phyloP scores from a whole-genome alignment of 192 early-diverging fungal genomes.

The Allomyces arbusculus region DNA sequence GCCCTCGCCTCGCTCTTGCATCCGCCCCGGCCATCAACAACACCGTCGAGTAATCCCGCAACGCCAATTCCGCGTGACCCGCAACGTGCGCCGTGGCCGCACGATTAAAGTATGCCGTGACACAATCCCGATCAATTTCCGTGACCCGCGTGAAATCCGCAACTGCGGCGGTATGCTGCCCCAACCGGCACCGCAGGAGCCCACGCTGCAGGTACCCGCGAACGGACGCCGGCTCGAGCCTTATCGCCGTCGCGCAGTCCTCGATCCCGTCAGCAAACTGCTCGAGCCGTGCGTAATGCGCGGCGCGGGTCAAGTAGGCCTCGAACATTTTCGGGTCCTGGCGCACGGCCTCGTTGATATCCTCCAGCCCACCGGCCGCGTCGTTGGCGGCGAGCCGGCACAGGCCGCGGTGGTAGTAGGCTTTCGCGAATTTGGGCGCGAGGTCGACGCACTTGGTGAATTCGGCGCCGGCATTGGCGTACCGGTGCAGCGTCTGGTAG shows the following conservation, averaged over 20 bases:
- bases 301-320: constrained; percentile 23
- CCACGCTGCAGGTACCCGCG: not conserved
- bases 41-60: not conserved
- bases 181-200: not conserved
- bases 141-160: not conserved
- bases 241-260: constrained; percentile 25
- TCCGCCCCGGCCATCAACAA: not conserved
- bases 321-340: constrained; percentile 22
- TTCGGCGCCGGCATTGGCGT: constrained; percentile 15
- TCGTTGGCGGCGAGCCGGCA: constrained; percentile 21
- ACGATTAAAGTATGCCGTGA: not conserved
- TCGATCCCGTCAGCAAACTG: constrained; percentile 15
- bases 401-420: constrained; percentile 29
- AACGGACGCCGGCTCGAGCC: constrained; percentile 20
- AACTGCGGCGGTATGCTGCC: not conserved
- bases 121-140: not conserved
- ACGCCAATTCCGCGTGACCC: not conserved
- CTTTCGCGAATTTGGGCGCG: constrained; percentile 21
- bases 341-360: not conserved
- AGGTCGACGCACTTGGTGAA: constrained; percentile 19
- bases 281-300: constrained; percentile 12
- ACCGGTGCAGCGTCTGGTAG: constrained; percentile 23
- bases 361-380: constrained; percentile 7
- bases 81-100: not conserved
- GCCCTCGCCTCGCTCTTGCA: not conserved